These are phyloP conservation scores for Marasmius tenuissimus DNA, from an alignment of 1,284 basidiomycete species.

Conservation along the genomic window DNA sequence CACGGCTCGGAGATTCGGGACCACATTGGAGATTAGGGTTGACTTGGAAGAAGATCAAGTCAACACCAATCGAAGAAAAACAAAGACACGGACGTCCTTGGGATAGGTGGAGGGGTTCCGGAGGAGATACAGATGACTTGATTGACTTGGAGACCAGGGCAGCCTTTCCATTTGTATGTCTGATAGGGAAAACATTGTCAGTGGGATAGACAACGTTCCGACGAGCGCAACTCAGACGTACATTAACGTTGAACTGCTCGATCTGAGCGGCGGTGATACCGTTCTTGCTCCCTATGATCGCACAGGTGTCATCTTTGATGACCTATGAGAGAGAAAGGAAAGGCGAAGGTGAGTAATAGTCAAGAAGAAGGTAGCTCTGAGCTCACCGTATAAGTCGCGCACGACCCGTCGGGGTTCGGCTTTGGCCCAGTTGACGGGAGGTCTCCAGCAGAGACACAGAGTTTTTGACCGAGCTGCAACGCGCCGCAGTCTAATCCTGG, in stretches of 20 bases:
- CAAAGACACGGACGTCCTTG: slow-evolving; percentile 1
- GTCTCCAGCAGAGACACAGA: slow-evolving; percentile 8
- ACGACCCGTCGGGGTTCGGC: slow-evolving; percentile 13
- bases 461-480: slow-evolving; percentile 4
- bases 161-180: slow-evolving; percentile 8
- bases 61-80: background rate
- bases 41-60: background rate
- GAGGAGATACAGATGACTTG: slow-evolving; percentile 13
- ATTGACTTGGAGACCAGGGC: slow-evolving; percentile 10
- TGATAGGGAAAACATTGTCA: background rate
- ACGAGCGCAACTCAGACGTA: slow-evolving; percentile 10
- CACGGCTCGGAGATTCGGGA: slow-evolving; percentile 7
- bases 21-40: slow-evolving; percentile 15
- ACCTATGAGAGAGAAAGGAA: too few species aligned
- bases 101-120: slow-evolving; percentile 15
- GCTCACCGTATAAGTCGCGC: slow-evolving; percentile 7
- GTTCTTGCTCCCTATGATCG: slow-evolving; percentile 9
- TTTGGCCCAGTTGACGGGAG: slow-evolving; percentile 12
- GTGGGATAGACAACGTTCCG: background rate
- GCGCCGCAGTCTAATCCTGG: slow-evolving; percentile 6
- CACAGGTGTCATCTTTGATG: background rate
- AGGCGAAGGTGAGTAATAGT: background rate
- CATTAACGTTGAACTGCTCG: slow-evolving; percentile 14
- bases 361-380: slow-evolving; percentile 12
- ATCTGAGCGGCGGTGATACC: slow-evolving; percentile 12